These are phyloP conservation scores for Effrenium voratum DNA, from an alignment of 73 alveolate species.

Conservation along the genomic window DNA sequence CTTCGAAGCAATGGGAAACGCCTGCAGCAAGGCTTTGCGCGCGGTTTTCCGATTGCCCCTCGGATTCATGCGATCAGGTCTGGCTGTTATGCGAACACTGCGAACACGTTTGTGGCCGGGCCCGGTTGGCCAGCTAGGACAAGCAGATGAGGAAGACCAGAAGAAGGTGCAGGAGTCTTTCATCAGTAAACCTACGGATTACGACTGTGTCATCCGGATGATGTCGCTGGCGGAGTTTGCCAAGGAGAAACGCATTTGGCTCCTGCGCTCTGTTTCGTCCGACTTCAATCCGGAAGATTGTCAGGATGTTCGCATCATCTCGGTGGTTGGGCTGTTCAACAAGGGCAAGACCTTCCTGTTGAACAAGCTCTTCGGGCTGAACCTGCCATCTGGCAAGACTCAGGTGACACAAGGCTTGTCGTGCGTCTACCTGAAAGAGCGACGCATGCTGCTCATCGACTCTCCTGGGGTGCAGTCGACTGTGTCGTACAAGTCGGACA, in stretches of 20 bases:
- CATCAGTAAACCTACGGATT: too few relatives aligned
- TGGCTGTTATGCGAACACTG: too few relatives aligned
- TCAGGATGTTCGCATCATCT: constrained; percentile 62
- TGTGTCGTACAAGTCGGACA: constrained; percentile 50
- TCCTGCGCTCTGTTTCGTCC: not conserved
- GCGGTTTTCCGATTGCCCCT: too few relatives aligned
- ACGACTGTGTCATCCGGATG: constrained; percentile 31
- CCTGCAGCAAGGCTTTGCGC: too few relatives aligned
- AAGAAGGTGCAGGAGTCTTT: too few relatives aligned
- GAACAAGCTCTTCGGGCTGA: constrained; percentile 48
- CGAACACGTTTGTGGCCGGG: too few relatives aligned
- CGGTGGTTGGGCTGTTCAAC: constrained; percentile 62
- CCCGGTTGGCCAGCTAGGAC: too few relatives aligned
- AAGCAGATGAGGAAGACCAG: too few relatives aligned
- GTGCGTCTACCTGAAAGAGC: constrained; percentile 48
- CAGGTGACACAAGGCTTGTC: constrained; percentile 64
- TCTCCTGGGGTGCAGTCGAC: constrained; percentile 87
- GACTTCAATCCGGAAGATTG: constrained; percentile 3
- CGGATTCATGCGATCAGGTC: too few relatives aligned
- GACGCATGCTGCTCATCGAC: constrained; percentile 39
- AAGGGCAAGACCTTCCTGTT: constrained; percentile 51
- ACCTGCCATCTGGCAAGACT: constrained; percentile 49
- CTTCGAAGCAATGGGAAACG: too few relatives aligned
- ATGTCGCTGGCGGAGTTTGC: constrained; percentile 43
- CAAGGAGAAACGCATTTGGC: constrained; percentile 15